phyloP scores from a whole-genome alignment of 208 protist species.

The Sergeia podlipaevii region DNA sequence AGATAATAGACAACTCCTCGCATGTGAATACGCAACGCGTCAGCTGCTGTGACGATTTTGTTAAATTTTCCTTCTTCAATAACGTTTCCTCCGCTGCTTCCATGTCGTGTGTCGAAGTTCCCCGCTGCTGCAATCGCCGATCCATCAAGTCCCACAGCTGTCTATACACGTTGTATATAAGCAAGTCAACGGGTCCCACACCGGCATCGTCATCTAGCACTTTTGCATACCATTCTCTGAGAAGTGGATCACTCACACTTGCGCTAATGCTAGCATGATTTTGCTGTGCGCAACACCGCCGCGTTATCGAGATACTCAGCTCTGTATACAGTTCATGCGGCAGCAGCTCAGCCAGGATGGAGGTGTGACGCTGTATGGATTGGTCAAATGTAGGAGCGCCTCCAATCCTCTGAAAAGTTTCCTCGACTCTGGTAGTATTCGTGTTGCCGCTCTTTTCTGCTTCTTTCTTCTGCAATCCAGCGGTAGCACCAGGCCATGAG shows the following conservation, averaged over 20 bases:
- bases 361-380: too few relatives aligned
- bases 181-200: not conserved
- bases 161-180: not conserved
- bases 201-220: slow-evolving; percentile 10
- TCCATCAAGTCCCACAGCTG: slow-evolving; percentile 2
- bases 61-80: too few relatives aligned
- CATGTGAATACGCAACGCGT: not conserved
- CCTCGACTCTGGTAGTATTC: too few relatives aligned
- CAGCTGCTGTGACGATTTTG: too few relatives aligned
- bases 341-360: too few relatives aligned
- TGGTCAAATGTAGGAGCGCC: too few relatives aligned
- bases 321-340: not conserved
- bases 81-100: not conserved
- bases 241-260: not conserved
- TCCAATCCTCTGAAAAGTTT: too few relatives aligned
- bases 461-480: too few relatives aligned
- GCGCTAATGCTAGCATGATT: not conserved
- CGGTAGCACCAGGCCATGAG: too few relatives aligned
- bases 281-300: not conserved
- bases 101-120: not conserved
- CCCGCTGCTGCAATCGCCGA: not conserved
- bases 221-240: slow-evolving; percentile 1
- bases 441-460: too few relatives aligned
- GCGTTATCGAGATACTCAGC: not conserved
- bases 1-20: slow-evolving; percentile 3